These are phyloP conservation scores for Aspergillus aculeatinus DNA, from an alignment of 2,329 filamentous ascomycete species.

Conservation along the genomic window DNA sequence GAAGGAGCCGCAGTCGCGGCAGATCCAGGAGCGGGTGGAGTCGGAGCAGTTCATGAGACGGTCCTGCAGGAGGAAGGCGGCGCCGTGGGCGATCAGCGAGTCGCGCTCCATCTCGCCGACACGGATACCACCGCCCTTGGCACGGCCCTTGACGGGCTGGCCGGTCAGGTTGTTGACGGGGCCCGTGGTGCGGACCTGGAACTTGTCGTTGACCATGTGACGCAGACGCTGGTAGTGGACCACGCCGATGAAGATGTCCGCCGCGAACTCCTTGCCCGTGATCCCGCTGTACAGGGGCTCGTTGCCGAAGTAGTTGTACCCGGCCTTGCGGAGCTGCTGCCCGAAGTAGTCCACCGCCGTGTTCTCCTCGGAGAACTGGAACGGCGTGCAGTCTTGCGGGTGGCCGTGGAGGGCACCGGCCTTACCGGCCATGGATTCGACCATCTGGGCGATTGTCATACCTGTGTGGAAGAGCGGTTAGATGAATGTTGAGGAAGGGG, in stretches of 20 bases:
- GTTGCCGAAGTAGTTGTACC: conserved; percentile 97
- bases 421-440: conserved; percentile 95
- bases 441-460: conserved; percentile 99
- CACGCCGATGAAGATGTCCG: conserved; percentile 93
- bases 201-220: conserved; percentile 99
- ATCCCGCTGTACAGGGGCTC: conserved; percentile 98
- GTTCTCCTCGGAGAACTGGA: conserved; percentile 89
- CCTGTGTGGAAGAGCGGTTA: conserved; percentile 20
- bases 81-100: conserved; percentile 89
- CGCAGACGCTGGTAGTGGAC: conserved; percentile 97
- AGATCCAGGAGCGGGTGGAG: conserved; percentile 86
- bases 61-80: conserved; percentile 91
- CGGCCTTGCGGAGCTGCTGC: conserved; percentile 89
- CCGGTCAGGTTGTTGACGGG: conserved; percentile 87
- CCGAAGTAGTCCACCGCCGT: conserved; percentile 94
- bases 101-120: conserved; percentile 99
- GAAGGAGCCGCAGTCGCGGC: conserved; percentile 85
- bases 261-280: conserved; percentile 88
- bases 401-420: conserved; percentile 89
- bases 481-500: conserved; percentile 6
- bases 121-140: conserved; percentile 96
- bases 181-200: conserved; percentile 93
- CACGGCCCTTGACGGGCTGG: conserved; percentile 94
- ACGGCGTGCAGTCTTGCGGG: conserved; percentile 94
- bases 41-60: conserved; percentile 96